Base-by-base conservation (phyloP, 805 yeast genomes). In the Lipomyces spencermartinsiae region DNA sequence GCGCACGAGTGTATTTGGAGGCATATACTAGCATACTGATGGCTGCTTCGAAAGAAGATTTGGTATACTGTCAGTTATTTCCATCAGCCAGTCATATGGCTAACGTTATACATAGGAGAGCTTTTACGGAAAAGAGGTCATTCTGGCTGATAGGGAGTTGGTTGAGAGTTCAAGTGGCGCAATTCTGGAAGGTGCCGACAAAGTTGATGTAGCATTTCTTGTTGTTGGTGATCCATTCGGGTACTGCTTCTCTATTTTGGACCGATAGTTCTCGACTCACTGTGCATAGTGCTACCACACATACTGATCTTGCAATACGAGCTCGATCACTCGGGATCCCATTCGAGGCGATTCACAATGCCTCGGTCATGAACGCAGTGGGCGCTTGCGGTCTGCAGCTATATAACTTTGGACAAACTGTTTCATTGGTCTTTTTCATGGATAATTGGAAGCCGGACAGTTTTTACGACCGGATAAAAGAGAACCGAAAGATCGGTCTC, bases 161-260 rank as follows among this genome's bases (percentile, higher is more conserved):
- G 99, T 94, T 29, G 99, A 94, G 77, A 83, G 89, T 64, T 96
- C 94, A 7, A 88, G 95, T 34, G 98, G 93, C 75, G 84, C 85
- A 53, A 95, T 94, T 68, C 82, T 94, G 71, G 89, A 82, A 25
- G 88, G 86, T 68, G 97, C 96, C 1, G 86, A 90, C 39, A 83
- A 80, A 29, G 94, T 90, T 64, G 97, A 95, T 77, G 85, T 94
- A 77, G 98, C 98, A 0, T 93, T 94, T 74, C 83, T 95, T 71
- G 99, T 95, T 25, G 99, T 94, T 34, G 99, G 99, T 46, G 99
- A 94, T 78, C 97, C 94, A 43, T 94, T 92, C 76, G 99, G 99
- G 74, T 73, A 58, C 31, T 68, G 34, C 7, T 39, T n/a, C 2
- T 9, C 14, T 22, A 33, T 46, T 46, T n/a, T 14, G 49, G 22